phyloP scores from a whole-genome alignment of 2,329 filamentous ascomycete species.

The Colletotrichum musae region DNA sequence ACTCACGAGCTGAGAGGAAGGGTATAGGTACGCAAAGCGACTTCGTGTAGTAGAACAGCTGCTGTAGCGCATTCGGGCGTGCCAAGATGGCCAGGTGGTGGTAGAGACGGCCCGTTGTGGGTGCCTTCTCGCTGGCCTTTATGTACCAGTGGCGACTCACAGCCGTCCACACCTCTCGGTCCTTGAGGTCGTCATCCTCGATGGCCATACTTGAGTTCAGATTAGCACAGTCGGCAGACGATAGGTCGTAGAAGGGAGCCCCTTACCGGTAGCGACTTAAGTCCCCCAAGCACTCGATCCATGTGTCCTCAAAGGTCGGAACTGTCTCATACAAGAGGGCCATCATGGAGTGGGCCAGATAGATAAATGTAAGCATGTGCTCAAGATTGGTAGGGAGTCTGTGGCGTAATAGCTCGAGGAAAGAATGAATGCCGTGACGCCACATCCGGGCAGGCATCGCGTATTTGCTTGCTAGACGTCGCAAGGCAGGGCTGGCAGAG shows the following conservation, averaged over 20 bases:
- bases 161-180: slow-evolving; percentile 84
- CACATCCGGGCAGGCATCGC: slow-evolving; percentile 95
- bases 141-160: slow-evolving; percentile 89
- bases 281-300: slow-evolving; percentile 94
- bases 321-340: slow-evolving; percentile 89
- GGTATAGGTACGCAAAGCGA: slow-evolving; percentile 77
- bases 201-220: slow-evolving; percentile 77
- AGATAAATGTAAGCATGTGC: slow-evolving; percentile 93
- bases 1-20: slow-evolving; percentile 71
- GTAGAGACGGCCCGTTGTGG: slow-evolving; percentile 83
- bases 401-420: slow-evolving; percentile 82
- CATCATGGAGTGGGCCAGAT: slow-evolving; percentile 91
- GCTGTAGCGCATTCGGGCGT: slow-evolving; percentile 76
- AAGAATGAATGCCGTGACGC: slow-evolving; percentile 90
- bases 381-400: slow-evolving; percentile 83
- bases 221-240: background rate
- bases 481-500: slow-evolving; percentile 77
- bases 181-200: slow-evolving; percentile 82
- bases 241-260: slow-evolving; percentile 21
- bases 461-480: slow-evolving; percentile 82
- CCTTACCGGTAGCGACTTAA: slow-evolving; percentile 76
- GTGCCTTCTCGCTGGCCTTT: slow-evolving; percentile 82
- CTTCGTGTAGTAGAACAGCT: slow-evolving; percentile 81
- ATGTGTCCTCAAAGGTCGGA: slow-evolving; percentile 85
- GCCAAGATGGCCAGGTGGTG: slow-evolving; percentile 89